Conservation (phyloP, 78 protist genomes). For the Dictyostelium capitatum region DNA sequence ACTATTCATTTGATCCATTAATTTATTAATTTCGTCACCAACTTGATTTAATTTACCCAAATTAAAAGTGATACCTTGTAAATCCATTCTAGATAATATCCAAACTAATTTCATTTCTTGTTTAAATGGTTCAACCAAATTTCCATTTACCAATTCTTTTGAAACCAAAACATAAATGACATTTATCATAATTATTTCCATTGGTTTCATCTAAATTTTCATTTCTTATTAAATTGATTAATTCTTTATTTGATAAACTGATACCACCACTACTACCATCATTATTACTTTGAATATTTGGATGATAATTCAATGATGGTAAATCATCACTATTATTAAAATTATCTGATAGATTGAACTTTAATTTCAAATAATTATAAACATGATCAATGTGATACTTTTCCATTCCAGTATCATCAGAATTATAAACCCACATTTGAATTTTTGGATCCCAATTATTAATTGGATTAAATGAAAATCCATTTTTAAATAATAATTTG, state of each 20-base stretch:
- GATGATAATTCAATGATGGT: too few species aligned
- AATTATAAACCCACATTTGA: too few species aligned
- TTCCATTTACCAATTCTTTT: background rate
- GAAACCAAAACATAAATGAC: background rate
- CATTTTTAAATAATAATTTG: conserved; percentile 7
- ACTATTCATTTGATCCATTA: too few species aligned
- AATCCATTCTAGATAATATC: conserved; percentile 49
- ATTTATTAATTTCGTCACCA: background rate
- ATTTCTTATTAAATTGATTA: background rate
- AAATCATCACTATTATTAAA: too few species aligned
- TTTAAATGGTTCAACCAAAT: background rate
- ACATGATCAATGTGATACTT: too few species aligned
- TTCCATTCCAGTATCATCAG: background rate
- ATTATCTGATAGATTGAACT: too few species aligned
- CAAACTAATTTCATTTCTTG: conserved; percentile 20
- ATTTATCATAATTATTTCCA: background rate
- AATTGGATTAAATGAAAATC: background rate
- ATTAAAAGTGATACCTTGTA: conserved; percentile 25
- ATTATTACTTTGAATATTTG: too few species aligned
- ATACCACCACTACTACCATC: too few species aligned
- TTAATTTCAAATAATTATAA: too few species aligned
- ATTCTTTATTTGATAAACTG: background rate
- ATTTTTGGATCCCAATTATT: conserved; percentile 27
- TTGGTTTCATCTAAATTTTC: background rate
- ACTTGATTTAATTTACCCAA: background rate